These are phyloP conservation scores for Xylaria flabelliformis DNA, from an alignment of 495 filamentous ascomycete genomes.

Conservation along the genomic window DNA sequence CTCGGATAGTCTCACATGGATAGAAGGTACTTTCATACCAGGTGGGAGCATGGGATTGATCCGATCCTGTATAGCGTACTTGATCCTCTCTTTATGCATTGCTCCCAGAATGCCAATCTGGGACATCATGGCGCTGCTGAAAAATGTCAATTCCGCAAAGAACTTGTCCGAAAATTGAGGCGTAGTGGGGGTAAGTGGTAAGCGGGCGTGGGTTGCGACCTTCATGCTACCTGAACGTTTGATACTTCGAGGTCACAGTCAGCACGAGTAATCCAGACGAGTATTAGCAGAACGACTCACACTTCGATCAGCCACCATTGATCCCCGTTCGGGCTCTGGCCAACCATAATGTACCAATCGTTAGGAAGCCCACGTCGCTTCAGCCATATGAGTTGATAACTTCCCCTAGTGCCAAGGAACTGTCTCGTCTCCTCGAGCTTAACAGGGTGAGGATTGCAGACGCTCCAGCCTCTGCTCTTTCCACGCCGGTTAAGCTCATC, in stretches of 20 bases:
- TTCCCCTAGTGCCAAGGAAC: conserved; percentile 64
- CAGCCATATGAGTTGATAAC: conserved; percentile 68
- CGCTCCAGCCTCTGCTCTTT: conserved; percentile 67
- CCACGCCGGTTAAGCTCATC: conserved; percentile 69
- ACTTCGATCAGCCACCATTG: conserved; percentile 76
- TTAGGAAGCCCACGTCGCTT: conserved; percentile 65
- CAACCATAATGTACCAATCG: conserved; percentile 72
- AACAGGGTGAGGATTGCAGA: conserved; percentile 56
- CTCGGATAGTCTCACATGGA: conserved; percentile 52
- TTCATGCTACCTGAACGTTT: conserved; percentile 32
- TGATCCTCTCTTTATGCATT: conserved; percentile 47
- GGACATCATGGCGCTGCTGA: conserved; percentile 49
- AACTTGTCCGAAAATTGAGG: conserved; percentile 45
- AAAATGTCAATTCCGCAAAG: conserved; percentile 49
- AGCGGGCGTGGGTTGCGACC: conserved; percentile 41
- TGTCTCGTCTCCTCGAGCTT: conserved; percentile 64
- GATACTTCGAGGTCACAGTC: conserved; percentile 30
- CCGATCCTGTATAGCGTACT: conserved; percentile 34
- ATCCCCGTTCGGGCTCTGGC: conserved; percentile 74
- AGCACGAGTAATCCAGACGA: conserved; percentile 24
- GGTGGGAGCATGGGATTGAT: conserved; percentile 37
- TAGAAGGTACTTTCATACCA: conserved; percentile 50
- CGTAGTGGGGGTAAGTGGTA: conserved; percentile 47
- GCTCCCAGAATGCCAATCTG: conserved; percentile 52
- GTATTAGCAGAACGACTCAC: conserved; percentile 44